Base-by-base conservation (phyloP, 306 rosid species). In the Spatholobus suberectus region DNA sequence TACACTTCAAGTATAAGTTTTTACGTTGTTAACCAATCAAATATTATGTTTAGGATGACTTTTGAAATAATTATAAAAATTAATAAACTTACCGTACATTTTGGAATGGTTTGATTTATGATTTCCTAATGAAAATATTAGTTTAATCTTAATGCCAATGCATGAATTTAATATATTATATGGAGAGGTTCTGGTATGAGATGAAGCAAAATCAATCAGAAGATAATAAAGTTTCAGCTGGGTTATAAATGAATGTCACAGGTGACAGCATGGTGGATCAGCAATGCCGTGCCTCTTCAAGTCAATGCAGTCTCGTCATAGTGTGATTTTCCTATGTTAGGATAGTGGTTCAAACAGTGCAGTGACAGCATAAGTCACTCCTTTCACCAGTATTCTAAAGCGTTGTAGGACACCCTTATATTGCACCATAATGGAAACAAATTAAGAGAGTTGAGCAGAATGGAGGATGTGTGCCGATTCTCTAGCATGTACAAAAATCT, bases 171-270 rank as follows among this genome's bases (percentile, higher is more conserved):
- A 81, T 81, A 29, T 57, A 47, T 61, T 38, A 32, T 21, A 32
- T 72, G 26, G n/a, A 21, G 26, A 71, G 51, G 73, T 44, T 24
- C 40, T 15, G 61, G 65, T 77, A 24, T 27, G 58, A 62, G 70
- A 51, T 32, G 41, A 77, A 77, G 54, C 41, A 77, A 83, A 70
- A 71, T 70, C 51, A 77, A 10, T 75, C 61, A 23, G 63, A 23
- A 76, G 73, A 58, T 41, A 12, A 46, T 46, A 52, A 49, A 58
- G 49, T 61, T 83, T 58, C 9, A 61, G 27, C 32, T 63, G 26
- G 61, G 34, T 63, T 70, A 75, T 69, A 85, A 80, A 81, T 85
- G 85, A 59, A 76, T 76, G 49, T 81, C 77, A 81, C 54, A 70
- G 57, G 51, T 82, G 76, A 69, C 75, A 80, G 57, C 21, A 68